These are phyloP conservation scores for Combretum micranthum DNA, from an alignment of 345 rosid genomes.

Conservation along the genomic window DNA sequence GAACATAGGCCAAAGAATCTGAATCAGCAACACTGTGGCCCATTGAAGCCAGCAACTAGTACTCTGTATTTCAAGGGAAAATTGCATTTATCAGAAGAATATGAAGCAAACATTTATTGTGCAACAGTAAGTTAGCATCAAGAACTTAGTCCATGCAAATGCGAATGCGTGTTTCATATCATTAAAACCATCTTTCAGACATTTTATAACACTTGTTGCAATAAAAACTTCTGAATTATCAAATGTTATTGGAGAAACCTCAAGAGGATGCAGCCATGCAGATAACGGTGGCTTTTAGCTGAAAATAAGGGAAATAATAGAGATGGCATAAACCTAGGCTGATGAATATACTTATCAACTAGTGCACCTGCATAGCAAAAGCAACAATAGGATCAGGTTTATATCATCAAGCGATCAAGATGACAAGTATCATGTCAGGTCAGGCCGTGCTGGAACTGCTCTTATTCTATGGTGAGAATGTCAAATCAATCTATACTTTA, in stretches of 20 bases:
- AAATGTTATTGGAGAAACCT: neutral
- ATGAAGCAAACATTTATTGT: too few relatives aligned
- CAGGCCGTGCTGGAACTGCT: too few relatives aligned
- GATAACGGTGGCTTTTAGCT: too few relatives aligned
- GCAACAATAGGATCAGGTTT: neutral
- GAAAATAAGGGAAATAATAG: too few relatives aligned
- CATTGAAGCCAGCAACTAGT: neutral
- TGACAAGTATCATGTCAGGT: too few relatives aligned
- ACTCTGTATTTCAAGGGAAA: neutral
- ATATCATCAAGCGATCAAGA: too few relatives aligned
- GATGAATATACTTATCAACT: neutral
- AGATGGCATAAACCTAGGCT: neutral
- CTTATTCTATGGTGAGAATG: neutral
- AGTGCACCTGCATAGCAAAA: neutral
- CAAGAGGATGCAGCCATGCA: neutral
- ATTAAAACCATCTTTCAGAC: neutral
- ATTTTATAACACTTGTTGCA: neutral
- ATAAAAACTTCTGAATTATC: too few relatives aligned
- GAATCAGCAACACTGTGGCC: neutral
- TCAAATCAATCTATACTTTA: neutral
- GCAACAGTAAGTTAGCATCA: too few relatives aligned
- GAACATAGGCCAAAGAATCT: conserved; percentile 2
- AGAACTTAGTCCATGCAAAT: too few relatives aligned
- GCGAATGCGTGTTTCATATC: too few relatives aligned
- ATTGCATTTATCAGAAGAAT: too few relatives aligned